Evolutionary conservation across 495 filamentous ascomycete species (phyloP).

Genomic region (Penicillium coffeae): DNA sequence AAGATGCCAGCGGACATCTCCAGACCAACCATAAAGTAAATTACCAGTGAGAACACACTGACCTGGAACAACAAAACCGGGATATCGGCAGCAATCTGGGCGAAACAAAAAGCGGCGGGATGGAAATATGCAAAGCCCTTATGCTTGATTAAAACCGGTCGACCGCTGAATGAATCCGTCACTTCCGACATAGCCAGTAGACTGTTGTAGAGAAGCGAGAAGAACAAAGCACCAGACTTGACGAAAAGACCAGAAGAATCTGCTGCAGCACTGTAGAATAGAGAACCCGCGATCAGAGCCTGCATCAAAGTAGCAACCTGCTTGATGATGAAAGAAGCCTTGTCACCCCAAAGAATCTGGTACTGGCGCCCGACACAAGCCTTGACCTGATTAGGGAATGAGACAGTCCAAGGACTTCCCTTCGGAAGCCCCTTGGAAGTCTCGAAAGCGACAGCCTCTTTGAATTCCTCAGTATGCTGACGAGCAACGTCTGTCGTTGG

Average conservation of each 20-base stretch:
- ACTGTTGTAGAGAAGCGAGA: conserved; percentile 69
- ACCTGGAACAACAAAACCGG: conserved; percentile 64
- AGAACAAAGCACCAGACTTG: conserved; percentile 61
- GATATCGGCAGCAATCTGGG: conserved; percentile 65
- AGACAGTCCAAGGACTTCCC: conserved; percentile 53
- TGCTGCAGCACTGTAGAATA: conserved; percentile 37
- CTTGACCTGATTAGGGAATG: conserved; percentile 54
- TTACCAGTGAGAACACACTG: conserved; percentile 59
- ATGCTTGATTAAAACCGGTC: conserved; percentile 73
- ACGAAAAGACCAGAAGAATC: conserved; percentile 46
- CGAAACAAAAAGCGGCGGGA: conserved; percentile 67
- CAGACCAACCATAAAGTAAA: conserved; percentile 70
- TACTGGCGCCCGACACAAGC: conserved; percentile 52
- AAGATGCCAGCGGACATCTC: conserved; percentile 45
- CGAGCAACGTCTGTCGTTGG: conserved; percentile 41
- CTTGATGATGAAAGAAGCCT: conserved; percentile 57
- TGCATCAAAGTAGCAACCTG: conserved; percentile 43
- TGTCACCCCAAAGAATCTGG: conserved; percentile 59
- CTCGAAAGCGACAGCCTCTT: conserved; percentile 42
- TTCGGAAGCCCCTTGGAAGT: conserved; percentile 35
- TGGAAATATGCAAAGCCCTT: conserved; percentile 72
- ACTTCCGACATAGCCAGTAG: conserved; percentile 70
- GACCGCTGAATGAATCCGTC: conserved; percentile 62
- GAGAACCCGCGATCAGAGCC: conserved; percentile 39
- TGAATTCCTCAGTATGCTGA: conserved; percentile 45